A percentile compares a stretch with the other conserved stretches of the same genome.
Evolutionary conservation across 805 yeast species (phyloP).

Genomic region (Teunomyces aglyptinius): DNA sequence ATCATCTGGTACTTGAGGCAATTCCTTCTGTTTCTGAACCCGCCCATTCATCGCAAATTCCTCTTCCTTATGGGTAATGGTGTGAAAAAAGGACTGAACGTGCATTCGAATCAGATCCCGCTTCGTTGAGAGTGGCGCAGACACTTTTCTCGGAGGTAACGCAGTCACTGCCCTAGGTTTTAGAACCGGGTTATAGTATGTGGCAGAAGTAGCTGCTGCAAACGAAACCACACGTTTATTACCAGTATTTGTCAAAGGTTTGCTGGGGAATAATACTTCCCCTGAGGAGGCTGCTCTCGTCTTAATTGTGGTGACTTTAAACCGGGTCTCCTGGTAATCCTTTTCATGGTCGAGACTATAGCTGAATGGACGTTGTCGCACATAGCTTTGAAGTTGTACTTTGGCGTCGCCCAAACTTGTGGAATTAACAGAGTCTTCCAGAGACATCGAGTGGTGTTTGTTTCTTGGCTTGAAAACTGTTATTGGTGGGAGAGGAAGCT

Average conservation of each 20-base stretch:
- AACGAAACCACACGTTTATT: background rate
- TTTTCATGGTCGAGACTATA: conserved; percentile 23
- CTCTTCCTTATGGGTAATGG: conserved; percentile 1
- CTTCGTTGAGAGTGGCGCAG: background rate
- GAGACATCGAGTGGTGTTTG: background rate
- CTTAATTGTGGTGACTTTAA: background rate
- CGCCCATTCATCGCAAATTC: background rate
- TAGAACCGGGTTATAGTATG: background rate
- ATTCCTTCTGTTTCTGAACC: background rate
- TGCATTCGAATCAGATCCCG: background rate
- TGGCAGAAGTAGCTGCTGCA: background rate
- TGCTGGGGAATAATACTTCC: background rate
- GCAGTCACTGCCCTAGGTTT: background rate
- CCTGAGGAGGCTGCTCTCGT: background rate
- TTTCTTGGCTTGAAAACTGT: background rate
- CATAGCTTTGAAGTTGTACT: conserved; percentile 6
- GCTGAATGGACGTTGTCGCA: conserved; percentile 28
- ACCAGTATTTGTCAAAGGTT: background rate
- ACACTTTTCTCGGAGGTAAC: conserved; percentile 1
- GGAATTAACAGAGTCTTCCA: background rate
- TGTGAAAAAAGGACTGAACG: background rate
- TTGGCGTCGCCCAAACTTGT: background rate
- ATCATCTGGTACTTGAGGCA: background rate
- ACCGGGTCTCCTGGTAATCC: conserved; percentile 18
- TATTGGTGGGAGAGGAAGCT: conserved; percentile 1